Evolutionary conservation across 1,139 yeast genomes (phyloP).

Genomic region (Yamadazyma siamensis): DNA sequence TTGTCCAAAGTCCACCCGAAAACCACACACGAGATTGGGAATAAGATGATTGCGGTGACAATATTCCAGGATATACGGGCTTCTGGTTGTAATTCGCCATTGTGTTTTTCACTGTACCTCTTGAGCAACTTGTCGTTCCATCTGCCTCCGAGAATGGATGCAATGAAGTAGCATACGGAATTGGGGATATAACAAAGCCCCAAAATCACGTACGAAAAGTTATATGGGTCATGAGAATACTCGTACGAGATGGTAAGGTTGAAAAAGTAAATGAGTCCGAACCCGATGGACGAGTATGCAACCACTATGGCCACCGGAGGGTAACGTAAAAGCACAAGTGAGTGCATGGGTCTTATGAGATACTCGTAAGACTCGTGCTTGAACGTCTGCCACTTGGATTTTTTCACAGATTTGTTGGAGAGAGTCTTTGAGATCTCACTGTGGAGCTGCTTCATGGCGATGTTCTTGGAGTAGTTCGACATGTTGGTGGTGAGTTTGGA

Average conservation of each 20-base stretch:
- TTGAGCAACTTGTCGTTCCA: slow-evolving; percentile 69
- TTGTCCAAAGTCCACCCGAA: slow-evolving; percentile 80
- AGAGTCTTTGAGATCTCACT: slow-evolving; percentile 20
- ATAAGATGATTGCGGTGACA: slow-evolving; percentile 56
- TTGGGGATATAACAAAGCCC: slow-evolving; percentile 84
- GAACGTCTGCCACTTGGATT: slow-evolving; percentile 13
- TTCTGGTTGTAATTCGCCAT: slow-evolving; percentile 72
- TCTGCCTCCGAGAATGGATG: slow-evolving; percentile 73
- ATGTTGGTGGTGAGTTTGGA: slow-evolving; percentile 34
- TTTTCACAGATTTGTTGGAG: slow-evolving; percentile 7
- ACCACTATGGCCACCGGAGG: slow-evolving; percentile 75
- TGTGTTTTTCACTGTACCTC: slow-evolving; percentile 51
- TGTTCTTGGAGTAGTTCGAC: slow-evolving; percentile 29
- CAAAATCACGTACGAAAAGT: slow-evolving; percentile 59
- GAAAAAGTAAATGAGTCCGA: slow-evolving; percentile 67
- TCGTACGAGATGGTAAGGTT: slow-evolving; percentile 70
- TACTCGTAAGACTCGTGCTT: slow-evolving; percentile 35
- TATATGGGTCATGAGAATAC: slow-evolving; percentile 65
- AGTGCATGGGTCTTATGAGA: slow-evolving; percentile 45
- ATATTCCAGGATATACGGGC: slow-evolving; percentile 77
- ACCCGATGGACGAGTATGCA: slow-evolving; percentile 62
- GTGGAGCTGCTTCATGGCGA: slow-evolving; percentile 22
- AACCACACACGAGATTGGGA: slow-evolving; percentile 64
- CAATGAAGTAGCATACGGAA: slow-evolving; percentile 71
- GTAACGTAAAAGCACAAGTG: slow-evolving; percentile 52